Base-by-base conservation (phyloP, 306 rosid genomes). In the Glycine soja region DNA sequence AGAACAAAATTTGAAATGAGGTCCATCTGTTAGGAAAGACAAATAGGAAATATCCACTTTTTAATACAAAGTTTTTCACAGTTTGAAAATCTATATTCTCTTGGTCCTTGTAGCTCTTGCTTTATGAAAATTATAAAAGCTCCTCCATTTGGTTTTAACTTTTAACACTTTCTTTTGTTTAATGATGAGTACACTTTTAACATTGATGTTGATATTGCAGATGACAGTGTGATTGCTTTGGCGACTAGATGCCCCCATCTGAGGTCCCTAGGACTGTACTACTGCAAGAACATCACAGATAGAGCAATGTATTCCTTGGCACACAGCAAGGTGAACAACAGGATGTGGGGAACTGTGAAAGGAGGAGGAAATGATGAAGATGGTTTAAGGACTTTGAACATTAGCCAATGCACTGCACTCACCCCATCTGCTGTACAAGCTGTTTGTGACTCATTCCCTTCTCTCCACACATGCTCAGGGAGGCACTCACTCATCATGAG, bases 351-450 rank as follows among this genome's bases (percentile, higher is more conserved):
- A 82, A 63, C 97, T 11, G 82, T 75, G 74, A 91, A 93, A 80
- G 91, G 82, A 77, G 30, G 30, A 24, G 78, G 40, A 77, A 91
- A 78, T 8, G 98, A 95, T 13, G 94, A 93, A 3, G 92, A 90
- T 15, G 99, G 99, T 1, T 88, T 96, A 2, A 88, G 58, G 83
- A 88, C 86, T 0, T 89, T 96, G 68, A 96, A 96, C 88, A 96
- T 96, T n/a, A 91, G 99, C 91, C 99, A 96, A 80, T 96, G 99
- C 88, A 96, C 98, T 0, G 89, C 98, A 16, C 98, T 96, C 38
- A 96, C 99, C 8, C 99, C 99, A 30, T 75, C 91, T 0, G 99
- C 98, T 6, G 98, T 96, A 45, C 99, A 96, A 67, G 97, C 98
- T 0, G 90, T 96, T 11, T 96, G 99, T 57, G 95, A 96, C 77